Evolutionary conservation across 2,329 filamentous ascomycete species (phyloP).

Genomic region (Talaromyces sp.): DNA sequence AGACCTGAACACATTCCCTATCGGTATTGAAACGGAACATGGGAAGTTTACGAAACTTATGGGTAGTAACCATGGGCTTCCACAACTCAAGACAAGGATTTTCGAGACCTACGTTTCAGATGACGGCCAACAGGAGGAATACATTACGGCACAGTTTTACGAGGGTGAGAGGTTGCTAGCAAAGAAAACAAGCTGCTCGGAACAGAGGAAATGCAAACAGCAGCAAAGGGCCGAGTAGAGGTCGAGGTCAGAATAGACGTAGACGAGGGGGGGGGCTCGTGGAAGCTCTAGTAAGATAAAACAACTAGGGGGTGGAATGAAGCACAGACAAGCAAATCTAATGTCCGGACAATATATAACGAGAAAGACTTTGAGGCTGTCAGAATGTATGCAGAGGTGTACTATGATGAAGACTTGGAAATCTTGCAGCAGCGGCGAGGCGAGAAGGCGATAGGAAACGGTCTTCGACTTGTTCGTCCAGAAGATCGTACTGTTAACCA

Average conservation of each 20-base stretch:
- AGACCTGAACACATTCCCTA: not conserved
- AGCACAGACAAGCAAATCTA: not conserved
- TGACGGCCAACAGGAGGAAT: not conserved
- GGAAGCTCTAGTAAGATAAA: not conserved
- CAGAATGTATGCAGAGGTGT: not conserved
- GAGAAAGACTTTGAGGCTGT: not conserved
- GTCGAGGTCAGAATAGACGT: not conserved
- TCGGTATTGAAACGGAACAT: not conserved
- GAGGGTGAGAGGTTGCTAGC: not conserved
- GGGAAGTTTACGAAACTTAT: not conserved
- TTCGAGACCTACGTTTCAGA: not conserved
- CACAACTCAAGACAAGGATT: not conserved
- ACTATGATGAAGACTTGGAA: not conserved
- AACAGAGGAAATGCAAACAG: not conserved
- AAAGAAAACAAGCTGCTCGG: not conserved
- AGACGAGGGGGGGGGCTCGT: not conserved
- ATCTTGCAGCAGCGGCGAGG: not conserved
- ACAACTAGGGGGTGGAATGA: not conserved
- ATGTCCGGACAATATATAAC: not conserved
- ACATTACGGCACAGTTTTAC: not conserved
- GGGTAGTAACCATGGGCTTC: not conserved
- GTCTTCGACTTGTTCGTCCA: not conserved
- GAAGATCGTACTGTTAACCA: not conserved
- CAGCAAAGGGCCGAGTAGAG: not conserved
- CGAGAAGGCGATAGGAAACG: not conserved